Evolutionary conservation across 257 asterid species (phyloP).

Genomic region (Solanum etuberosum): DNA sequence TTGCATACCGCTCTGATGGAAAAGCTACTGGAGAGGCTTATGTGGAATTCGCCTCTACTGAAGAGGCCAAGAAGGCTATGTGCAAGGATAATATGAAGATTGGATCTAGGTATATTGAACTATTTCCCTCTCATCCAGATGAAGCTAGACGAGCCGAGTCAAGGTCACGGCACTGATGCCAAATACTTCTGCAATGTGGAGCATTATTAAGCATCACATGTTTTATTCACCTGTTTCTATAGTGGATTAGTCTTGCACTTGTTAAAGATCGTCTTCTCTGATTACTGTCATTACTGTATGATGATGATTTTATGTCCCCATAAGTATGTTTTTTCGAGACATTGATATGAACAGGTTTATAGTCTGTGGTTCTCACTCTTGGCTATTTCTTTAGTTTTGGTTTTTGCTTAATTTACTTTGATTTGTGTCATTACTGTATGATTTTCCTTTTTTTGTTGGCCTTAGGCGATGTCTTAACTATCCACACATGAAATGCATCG

Average conservation of each 20-base stretch:
- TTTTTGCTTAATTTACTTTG: not conserved
- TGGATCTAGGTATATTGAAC: conserved; percentile 82
- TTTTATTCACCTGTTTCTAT: not conserved
- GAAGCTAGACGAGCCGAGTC: conserved; percentile 68
- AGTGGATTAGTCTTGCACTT: not conserved
- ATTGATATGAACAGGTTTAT: not conserved
- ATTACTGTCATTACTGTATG: not conserved
- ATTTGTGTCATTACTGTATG: not conserved
- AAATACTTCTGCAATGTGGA: not conserved
- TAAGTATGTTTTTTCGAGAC: not conserved
- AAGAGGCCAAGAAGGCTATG: conserved; percentile 82
- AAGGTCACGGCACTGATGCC: conserved; percentile 38
- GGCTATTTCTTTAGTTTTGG: not conserved
- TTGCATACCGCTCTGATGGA: conserved; percentile 69
- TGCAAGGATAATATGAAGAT: conserved; percentile 77
- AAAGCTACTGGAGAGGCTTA: conserved; percentile 93
- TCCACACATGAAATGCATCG: not conserved
- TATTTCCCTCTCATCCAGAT: conserved; percentile 74
- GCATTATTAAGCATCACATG: not conserved
- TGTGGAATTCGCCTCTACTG: conserved; percentile 65
- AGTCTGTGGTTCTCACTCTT: not conserved
- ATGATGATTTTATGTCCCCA: not conserved
- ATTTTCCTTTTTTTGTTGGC: not conserved
- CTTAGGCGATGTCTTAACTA: not conserved
- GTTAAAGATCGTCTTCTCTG: not conserved